These are phyloP conservation scores for Glycine tomentella DNA, from an alignment of 306 rosid genomes.

Conservation along the genomic window DNA sequence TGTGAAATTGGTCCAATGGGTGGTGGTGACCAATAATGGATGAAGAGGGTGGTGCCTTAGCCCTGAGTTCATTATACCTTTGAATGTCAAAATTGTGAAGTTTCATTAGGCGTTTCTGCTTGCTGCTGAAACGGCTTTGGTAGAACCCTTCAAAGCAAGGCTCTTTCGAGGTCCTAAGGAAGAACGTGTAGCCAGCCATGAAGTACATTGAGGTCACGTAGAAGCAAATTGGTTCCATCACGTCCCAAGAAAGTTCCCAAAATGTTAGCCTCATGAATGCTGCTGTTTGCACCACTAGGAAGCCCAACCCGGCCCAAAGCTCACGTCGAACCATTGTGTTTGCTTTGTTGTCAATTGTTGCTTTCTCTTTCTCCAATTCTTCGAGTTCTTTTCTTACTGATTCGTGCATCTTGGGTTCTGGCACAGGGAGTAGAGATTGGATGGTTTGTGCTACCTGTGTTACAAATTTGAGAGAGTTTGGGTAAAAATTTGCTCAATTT, in stretches of 20 bases:
- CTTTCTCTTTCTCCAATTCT: conserved; percentile 68
- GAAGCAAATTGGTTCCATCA: conserved; percentile 93
- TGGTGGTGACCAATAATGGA: background rate
- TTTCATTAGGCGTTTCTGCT: conserved; percentile 74
- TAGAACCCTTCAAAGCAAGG: conserved; percentile 82
- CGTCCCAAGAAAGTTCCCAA: conserved; percentile 96
- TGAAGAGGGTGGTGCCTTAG: conserved; percentile 36
- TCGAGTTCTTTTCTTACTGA: conserved; percentile 59
- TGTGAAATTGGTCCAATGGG: background rate
- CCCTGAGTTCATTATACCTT: conserved; percentile 68
- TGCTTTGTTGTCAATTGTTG: conserved; percentile 60
- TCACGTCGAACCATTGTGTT: conserved; percentile 68
- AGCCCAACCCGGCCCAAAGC: conserved; percentile 70
- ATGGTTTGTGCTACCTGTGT: conserved; percentile 72
- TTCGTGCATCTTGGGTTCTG: conserved; percentile 40
- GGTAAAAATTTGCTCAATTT: conserved; percentile 49
- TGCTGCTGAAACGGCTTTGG: conserved; percentile 62
- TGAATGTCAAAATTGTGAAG: conserved; percentile 61
- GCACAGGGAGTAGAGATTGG: conserved; percentile 47
- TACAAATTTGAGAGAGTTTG: conserved; percentile 49
- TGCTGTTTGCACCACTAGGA: conserved; percentile 60
- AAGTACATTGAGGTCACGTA: conserved; percentile 72
- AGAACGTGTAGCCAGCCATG: conserved; percentile 80
- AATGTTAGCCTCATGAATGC: conserved; percentile 91
- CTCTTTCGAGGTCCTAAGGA: conserved; percentile 78